A percentile compares a stretch with the other conserved stretches of the same genome.
phyloP scores from a whole-genome alignment of 2,329 filamentous ascomycete species.

The Apiospora kogelbergensis region DNA sequence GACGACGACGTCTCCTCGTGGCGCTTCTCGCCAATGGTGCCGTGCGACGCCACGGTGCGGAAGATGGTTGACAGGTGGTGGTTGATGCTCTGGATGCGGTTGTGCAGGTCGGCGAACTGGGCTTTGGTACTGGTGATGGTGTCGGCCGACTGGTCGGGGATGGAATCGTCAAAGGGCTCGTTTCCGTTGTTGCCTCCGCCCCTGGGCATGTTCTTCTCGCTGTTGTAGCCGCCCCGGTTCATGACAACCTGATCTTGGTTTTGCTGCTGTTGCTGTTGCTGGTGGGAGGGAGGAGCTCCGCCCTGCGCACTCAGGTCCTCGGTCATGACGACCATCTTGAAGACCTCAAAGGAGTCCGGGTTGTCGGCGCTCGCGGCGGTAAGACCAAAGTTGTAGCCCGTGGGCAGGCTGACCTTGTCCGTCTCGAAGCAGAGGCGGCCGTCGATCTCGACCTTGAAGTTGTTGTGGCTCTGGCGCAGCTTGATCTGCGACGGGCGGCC shows the following conservation, averaged over 20 bases:
- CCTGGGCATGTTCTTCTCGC: conserved; percentile 19
- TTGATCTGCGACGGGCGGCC: conserved; percentile 80
- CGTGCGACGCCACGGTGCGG: conserved; percentile 52
- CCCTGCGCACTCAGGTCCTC: conserved; percentile 40
- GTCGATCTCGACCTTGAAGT: conserved; percentile 80
- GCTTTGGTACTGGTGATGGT: conserved; percentile 48
- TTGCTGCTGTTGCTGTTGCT: conserved; percentile 32
- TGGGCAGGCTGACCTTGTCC: conserved; percentile 73
- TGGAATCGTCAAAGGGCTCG: conserved; percentile 38
- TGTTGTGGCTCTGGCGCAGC: conserved; percentile 61
- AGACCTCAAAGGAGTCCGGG: conserved; percentile 92
- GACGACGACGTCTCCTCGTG: conserved; percentile 54
- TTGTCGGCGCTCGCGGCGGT: conserved; percentile 86
- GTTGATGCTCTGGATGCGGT: conserved; percentile 72
- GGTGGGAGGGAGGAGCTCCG: conserved; percentile 32
- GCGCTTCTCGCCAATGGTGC: conserved; percentile 53
- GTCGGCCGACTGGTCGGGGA: conserved; percentile 50
- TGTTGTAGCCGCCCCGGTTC: conserved; percentile 24
- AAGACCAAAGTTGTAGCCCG: conserved; percentile 82
- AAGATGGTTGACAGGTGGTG: conserved; percentile 67
- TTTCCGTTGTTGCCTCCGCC: conserved; percentile 17
- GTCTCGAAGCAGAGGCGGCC: conserved; percentile 81
- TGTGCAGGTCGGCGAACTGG: conserved; percentile 84
- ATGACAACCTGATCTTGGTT: conserved; percentile 23
- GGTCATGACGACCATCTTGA: conserved; percentile 76